Conservation (phyloP, 495 filamentous ascomycete genomes). For the Hyaloscypha hepaticicola region DNA sequence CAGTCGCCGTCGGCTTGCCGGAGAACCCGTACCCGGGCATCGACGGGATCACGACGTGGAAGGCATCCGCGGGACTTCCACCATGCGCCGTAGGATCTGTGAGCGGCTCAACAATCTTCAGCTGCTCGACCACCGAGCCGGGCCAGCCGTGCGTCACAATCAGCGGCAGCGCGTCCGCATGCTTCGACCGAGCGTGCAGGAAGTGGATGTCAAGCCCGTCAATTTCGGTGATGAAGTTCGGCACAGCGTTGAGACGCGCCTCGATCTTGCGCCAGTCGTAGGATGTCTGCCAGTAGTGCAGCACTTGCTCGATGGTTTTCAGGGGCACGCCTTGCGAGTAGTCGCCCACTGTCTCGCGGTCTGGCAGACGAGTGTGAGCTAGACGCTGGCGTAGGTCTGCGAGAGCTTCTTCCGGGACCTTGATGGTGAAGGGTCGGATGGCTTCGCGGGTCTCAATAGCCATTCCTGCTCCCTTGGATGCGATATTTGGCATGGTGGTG, state of each 20-base stretch:
- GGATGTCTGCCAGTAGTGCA: slow-evolving; percentile 37
- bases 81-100: slow-evolving; percentile 18
- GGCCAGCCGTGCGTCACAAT: slow-evolving; percentile 38
- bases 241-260: slow-evolving; percentile 49
- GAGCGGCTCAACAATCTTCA: slow-evolving; percentile 16
- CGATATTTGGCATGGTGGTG: not conserved
- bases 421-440: slow-evolving; percentile 12
- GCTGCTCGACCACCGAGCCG: slow-evolving; percentile 8
- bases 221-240: slow-evolving; percentile 53
- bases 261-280: slow-evolving; percentile 54
- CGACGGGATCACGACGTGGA: slow-evolving; percentile 42
- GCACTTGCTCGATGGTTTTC: not conserved
- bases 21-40: slow-evolving; percentile 41
- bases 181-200: slow-evolving; percentile 16
- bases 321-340: slow-evolving; percentile 6
- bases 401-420: slow-evolving; percentile 8
- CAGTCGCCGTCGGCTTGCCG: slow-evolving; percentile 24
- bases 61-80: slow-evolving; percentile 30
- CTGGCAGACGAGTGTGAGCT: slow-evolving; percentile 2
- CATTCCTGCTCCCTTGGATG: not conserved
- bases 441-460: not conserved
- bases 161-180: slow-evolving; percentile 12
- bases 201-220: slow-evolving; percentile 32
- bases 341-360: not conserved
- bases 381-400: slow-evolving; percentile 9